Evolutionary conservation across 2,329 filamentous ascomycete species (phyloP).

Genomic region (Xylaria sp.): DNA sequence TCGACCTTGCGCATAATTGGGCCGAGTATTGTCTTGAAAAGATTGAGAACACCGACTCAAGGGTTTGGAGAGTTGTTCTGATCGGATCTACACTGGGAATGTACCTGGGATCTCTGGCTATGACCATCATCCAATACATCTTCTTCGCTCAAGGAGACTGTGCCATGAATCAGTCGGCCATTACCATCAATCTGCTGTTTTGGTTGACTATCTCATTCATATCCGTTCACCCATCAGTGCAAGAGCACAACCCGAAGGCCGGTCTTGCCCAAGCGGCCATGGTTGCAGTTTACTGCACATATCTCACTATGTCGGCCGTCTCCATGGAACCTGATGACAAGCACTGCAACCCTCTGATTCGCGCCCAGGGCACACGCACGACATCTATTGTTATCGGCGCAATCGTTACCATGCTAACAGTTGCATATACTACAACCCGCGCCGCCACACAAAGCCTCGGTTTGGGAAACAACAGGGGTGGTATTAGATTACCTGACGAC

Average conservation of each 20-base stretch:
- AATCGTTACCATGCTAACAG: conserved; percentile 94
- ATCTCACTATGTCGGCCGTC: conserved; percentile 96
- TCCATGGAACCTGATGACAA: conserved; percentile 98
- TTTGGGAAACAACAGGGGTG: conserved; percentile 68
- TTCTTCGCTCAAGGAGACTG: conserved; percentile 88
- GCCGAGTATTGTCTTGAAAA: conserved; percentile 94
- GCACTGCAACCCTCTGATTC: conserved; percentile 90
- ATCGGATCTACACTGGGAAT: conserved; percentile 94
- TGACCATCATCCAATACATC: conserved; percentile 97
- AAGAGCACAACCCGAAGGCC: conserved; percentile 91
- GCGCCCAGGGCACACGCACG: conserved; percentile 85
- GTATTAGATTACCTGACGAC: conserved; percentile 71
- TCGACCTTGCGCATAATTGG: conserved; percentile 96
- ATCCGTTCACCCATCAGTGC: conserved; percentile 88
- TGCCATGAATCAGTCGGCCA: conserved; percentile 95
- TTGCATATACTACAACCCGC: conserved; percentile 96
- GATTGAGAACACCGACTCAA: conserved; percentile 89
- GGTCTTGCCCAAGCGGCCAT: conserved; percentile 97
- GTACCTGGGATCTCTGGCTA: conserved; percentile 89
- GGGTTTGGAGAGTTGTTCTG: conserved; percentile 83
- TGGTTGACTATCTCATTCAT: conserved; percentile 83
- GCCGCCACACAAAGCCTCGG: conserved; percentile 91
- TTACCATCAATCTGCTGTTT: conserved; percentile 90
- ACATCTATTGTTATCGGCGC: conserved; percentile 93
- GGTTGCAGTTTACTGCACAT: conserved; percentile 98